These are phyloP conservation scores for Fagopyrum homotropicum DNA, from an alignment of 148 eudicot species.

Conservation along the genomic window DNA sequence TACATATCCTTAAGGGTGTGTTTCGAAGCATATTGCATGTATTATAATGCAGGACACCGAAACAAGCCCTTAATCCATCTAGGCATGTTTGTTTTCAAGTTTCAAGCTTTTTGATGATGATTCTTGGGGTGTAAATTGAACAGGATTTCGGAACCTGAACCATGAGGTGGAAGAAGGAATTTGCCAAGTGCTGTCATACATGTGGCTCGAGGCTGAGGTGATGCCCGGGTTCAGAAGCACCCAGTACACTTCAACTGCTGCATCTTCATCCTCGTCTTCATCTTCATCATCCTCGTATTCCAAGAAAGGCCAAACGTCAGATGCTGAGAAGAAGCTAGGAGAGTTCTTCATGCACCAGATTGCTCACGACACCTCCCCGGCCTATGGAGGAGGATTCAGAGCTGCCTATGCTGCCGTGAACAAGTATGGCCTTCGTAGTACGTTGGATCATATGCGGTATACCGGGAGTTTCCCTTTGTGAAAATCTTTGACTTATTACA, in stretches of 20 bases:
- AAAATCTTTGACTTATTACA: not conserved
- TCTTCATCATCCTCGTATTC: slow-evolving; percentile 37
- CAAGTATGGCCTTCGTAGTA: slow-evolving; percentile 65
- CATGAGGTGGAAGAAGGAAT: slow-evolving; percentile 94
- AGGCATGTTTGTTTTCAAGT: not conserved
- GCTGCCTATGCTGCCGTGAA: slow-evolving; percentile 84
- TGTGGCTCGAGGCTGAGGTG: slow-evolving; percentile 98
- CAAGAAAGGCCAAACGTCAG: slow-evolving; percentile 81
- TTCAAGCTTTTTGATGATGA: not conserved
- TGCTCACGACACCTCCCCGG: slow-evolving; percentile 78
- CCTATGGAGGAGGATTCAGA: slow-evolving; percentile 90
- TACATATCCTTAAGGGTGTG: slow-evolving; percentile 14
- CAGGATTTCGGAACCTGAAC: slow-evolving; percentile 77
- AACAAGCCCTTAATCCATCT: not conserved
- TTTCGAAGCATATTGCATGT: not conserved
- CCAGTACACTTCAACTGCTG: slow-evolving; percentile 57
- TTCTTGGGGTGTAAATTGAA: not conserved
- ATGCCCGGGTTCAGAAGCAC: slow-evolving; percentile 43
- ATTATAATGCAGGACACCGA: not conserved
- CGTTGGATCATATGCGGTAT: slow-evolving; percentile 67
- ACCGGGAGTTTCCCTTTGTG: slow-evolving; percentile 69
- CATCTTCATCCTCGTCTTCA: slow-evolving; percentile 32
- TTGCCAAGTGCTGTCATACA: slow-evolving; percentile 88
- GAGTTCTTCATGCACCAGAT: slow-evolving; percentile 90
- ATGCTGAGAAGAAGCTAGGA: slow-evolving; percentile 70